Evolutionary conservation across 2,329 filamentous ascomycete genomes (phyloP).

Genomic region (Nigrospora osmanthi): DNA sequence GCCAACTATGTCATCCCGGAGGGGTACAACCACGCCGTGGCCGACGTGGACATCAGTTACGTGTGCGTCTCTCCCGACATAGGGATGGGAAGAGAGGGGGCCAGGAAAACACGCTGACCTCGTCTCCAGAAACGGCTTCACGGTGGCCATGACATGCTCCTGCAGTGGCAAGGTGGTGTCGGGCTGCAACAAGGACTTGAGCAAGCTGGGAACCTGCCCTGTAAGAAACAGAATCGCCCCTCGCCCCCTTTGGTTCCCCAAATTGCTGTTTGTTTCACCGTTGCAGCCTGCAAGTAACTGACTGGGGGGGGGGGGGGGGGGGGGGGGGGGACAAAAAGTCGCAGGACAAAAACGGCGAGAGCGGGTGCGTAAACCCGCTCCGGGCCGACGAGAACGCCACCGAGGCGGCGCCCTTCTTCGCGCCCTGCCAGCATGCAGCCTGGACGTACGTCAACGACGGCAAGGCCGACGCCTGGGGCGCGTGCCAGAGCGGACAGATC

Average conservation of each 20-base stretch:
- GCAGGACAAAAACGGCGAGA: slow-evolving; percentile 3
- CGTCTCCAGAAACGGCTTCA: slow-evolving; percentile 9
- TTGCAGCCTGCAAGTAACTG: background rate
- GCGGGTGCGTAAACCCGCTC: slow-evolving; percentile 12
- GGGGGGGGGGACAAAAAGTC: background rate
- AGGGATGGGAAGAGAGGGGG: background rate
- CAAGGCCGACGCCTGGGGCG: slow-evolving; percentile 9
- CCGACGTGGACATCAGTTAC: slow-evolving; percentile 13
- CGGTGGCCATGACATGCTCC: slow-evolving; percentile 11
- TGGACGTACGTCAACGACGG: slow-evolving; percentile 13
- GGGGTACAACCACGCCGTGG: slow-evolving; percentile 1
- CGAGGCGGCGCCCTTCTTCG: slow-evolving; percentile 9
- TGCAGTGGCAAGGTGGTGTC: slow-evolving; percentile 7
- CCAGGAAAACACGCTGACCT: background rate
- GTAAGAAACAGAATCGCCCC: slow-evolving; percentile 2
- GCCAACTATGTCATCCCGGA: slow-evolving; percentile 6
- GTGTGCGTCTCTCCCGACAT: slow-evolving; percentile 7
- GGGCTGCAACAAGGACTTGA: slow-evolving; percentile 14
- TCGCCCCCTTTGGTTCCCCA: too few relatives aligned
- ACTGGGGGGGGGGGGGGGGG: too few relatives aligned
- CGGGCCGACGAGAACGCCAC: slow-evolving; percentile 1
- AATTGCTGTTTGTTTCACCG: background rate
- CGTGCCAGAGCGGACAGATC: slow-evolving; percentile 10
- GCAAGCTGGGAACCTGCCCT: slow-evolving; percentile 6
- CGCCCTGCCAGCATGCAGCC: slow-evolving; percentile 11